phyloP scores from a whole-genome alignment of 768 basidiomycete species.

The Psilocybe tampanensis region DNA sequence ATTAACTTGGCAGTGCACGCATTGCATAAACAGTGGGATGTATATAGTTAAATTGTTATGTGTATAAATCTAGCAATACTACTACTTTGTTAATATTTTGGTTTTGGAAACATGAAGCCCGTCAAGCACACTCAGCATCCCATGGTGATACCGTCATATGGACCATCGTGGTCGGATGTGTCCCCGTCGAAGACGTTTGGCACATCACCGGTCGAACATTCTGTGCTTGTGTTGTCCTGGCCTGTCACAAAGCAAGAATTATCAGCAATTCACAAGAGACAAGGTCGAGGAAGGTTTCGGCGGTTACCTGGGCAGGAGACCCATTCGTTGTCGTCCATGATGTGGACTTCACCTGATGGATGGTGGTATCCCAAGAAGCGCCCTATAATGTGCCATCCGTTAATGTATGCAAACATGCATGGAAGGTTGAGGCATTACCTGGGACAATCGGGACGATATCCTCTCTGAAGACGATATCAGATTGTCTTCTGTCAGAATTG shows the following conservation, averaged over 20 bases:
- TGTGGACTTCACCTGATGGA: conserved; percentile 52
- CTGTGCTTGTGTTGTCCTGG: conserved; percentile 42
- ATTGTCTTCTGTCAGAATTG: too few relatives aligned
- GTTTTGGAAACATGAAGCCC: background rate
- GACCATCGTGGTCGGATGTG: conserved; percentile 45
- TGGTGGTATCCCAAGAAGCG: conserved; percentile 46
- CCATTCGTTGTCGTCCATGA: conserved; percentile 52
- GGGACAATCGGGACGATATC: conserved; percentile 45
- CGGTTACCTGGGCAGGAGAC: conserved; percentile 53
- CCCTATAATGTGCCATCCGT: conserved; percentile 16
- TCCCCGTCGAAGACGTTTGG: conserved; percentile 52
- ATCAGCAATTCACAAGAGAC: too few relatives aligned
- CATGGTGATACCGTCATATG: conserved; percentile 23
- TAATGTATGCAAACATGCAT: background rate
- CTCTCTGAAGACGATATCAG: conserved; percentile 28
- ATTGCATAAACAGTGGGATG: too few relatives aligned
- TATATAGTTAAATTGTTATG: too few relatives aligned
- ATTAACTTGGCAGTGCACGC: too few relatives aligned
- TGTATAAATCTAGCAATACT: too few relatives aligned
- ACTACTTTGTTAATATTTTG: background rate
- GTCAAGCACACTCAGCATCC: conserved; percentile 19
- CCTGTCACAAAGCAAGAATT: too few relatives aligned
- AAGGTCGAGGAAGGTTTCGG: too few relatives aligned
- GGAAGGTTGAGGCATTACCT: conserved; percentile 23
- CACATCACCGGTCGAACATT: conserved; percentile 56